Evolutionary conservation across 169 alveolate species (phyloP), one percentile per base, ranked within the genome.

Genomic region (Babesia sp.): DNA sequence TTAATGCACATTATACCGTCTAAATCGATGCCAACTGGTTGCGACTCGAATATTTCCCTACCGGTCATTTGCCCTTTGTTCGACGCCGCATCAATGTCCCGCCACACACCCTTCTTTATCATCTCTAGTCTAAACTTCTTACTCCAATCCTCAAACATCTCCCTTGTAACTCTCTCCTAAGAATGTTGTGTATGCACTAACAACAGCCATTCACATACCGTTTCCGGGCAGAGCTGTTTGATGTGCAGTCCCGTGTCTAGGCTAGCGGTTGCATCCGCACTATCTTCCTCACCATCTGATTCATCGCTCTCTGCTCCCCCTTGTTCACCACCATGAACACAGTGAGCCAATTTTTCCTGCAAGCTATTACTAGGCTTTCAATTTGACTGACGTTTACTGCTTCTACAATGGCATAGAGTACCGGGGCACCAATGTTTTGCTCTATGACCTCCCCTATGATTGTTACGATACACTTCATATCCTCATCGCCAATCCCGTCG

Each of bases 51-150:
- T 64, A 64, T 64, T 50, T 64, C 54, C 50, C 39, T 45, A 7
- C 74, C 74, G 31, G 74, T 64, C 74, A 64, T 64, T 50, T 64
- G 74, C 5, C 61, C 53, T 42, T 64, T 64, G 59, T 14, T 64
- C 37, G 39, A 20, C 22, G 54, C 63, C 33, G 61, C 74, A 48
- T 64, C 74, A 9, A 64, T 28, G 22, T 64, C 74, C 7, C 74
- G 60, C 74, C 74, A 64, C 54, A 64, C 42, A 14, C 74, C 74
- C 54, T 64, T 64, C 63, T 50, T 44, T 48, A 64, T 64, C 74
- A 64, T 64, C 60, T 64, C 51, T 44, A 46, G 54, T 46, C 74
- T 45, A 22, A 64, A 64, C 53, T 31, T 45, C 54, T 8, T n/a
- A 22, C 74, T 64, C 74, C 74, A 64, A 20, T 64, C 74, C 36